phyloP scores from a whole-genome alignment of 805 yeast species.

The Candida vaughaniae region DNA sequence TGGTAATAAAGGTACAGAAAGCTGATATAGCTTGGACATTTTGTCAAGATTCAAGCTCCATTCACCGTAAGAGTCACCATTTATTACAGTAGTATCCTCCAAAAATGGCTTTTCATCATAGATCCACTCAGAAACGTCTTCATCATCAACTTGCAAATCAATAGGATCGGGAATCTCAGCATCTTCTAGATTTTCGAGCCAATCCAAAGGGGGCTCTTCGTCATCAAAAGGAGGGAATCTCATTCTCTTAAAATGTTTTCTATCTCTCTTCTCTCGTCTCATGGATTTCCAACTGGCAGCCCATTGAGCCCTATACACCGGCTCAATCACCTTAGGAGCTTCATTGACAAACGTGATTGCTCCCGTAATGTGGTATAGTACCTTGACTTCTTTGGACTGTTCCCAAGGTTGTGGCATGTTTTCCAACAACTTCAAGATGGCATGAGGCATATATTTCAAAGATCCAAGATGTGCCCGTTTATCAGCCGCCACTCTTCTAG shows the following conservation, averaged over 20 bases:
- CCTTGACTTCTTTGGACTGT: slow-evolving; percentile 76
- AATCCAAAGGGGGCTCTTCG: slow-evolving; percentile 89
- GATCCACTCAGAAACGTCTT: slow-evolving; percentile 68
- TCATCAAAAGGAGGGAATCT: slow-evolving; percentile 96
- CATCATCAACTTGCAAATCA: slow-evolving; percentile 65
- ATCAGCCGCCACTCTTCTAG: slow-evolving; percentile 75
- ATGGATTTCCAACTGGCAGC: slow-evolving; percentile 87
- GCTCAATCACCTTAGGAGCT: slow-evolving; percentile 86
- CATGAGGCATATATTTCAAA: slow-evolving; percentile 93
- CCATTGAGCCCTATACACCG: slow-evolving; percentile 94
- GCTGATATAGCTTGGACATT: slow-evolving; percentile 63
- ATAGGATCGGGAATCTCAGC: slow-evolving; percentile 73
- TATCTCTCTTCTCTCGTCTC: slow-evolving; percentile 91
- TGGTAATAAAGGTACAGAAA: slow-evolving; percentile 70
- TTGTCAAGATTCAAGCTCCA: slow-evolving; percentile 66
- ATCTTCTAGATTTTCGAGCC: slow-evolving; percentile 75
- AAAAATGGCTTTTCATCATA: slow-evolving; percentile 74
- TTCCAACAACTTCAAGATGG: slow-evolving; percentile 81
- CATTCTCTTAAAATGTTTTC: slow-evolving; percentile 87
- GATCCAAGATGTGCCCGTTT: slow-evolving; percentile 89
- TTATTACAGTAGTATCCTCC: slow-evolving; percentile 54
- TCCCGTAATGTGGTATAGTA: slow-evolving; percentile 85
- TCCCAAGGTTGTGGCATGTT: slow-evolving; percentile 99
- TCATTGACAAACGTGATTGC: slow-evolving; percentile 96
- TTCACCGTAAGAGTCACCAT: slow-evolving; percentile 73